Evolutionary conservation across 352 stramenopile genomes (phyloP), one percentile per base, ranked within the genome.

Genomic region (Phytophthora agathidicida): DNA sequence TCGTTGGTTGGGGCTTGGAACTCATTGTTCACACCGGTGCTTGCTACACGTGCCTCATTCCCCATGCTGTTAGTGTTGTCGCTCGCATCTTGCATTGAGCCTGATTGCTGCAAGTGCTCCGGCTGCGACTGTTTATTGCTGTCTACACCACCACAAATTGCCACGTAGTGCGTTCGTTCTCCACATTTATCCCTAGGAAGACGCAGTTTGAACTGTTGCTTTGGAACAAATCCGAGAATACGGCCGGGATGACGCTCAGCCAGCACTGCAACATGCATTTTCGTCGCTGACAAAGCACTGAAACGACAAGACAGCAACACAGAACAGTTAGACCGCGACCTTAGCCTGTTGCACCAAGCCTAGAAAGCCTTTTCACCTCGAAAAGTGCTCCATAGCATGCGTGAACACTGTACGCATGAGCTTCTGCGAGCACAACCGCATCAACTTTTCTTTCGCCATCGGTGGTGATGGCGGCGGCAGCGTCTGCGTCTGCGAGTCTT

Each of bases 341-440:
- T n/a, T n/a, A n/a, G n/a, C 5, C 23, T n/a, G 14, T 30, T n/a
- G n/a, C n/a, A 42, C 11, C 17, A 48, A 17, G 39, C 3, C 19
- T 24, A n/a, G 14, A 35, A 17, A 33, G 2, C 23, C 22, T 22
- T 30, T 38, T 56, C 33, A 81, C 75, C 68, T 82, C 10, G 69
- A 64, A 39, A 82, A 78, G 8, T 73, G 30, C 17, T 72, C 51
- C 51, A 69, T 62, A 1, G 47, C 60, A 49, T 73, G 60, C 3
- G 60, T 54, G 10, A 87, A 70, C 5, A 91, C 43, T 27, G 53
- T 54, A 41, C 79, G 79, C 23, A 91, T 70, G 46, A 87, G 66
- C 47, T 91, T 91, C 53, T 91, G 79, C 3, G 68, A 56, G n/a
- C 79, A 89, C 20, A 91, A 53, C 0, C 52, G 66, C 22, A 63